These are phyloP conservation scores for Phytopythium litorale DNA, from an alignment of 352 stramenopile species.

Conservation along the genomic window DNA sequence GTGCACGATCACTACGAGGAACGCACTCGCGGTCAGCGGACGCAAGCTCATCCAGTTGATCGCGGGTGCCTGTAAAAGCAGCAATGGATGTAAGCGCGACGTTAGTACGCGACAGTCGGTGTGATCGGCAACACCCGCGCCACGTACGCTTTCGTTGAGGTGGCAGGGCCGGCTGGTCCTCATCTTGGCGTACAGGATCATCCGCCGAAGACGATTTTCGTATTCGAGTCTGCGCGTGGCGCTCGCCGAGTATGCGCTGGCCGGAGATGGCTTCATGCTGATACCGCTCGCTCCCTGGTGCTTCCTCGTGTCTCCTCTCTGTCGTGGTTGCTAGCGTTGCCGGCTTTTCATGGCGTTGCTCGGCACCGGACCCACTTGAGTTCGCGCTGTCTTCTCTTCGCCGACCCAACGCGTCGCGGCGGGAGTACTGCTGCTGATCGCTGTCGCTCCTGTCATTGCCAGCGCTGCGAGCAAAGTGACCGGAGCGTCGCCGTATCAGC, in stretches of 20 bases:
- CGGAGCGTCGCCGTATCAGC: slow-evolving; percentile 13
- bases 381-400: slow-evolving; percentile 7
- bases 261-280: slow-evolving; percentile 2
- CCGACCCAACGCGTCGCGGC: not conserved
- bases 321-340: not conserved
- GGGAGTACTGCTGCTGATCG: not conserved
- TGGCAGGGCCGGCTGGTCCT: slow-evolving; percentile 6
- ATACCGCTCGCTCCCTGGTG: not conserved
- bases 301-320: not conserved
- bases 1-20: not conserved
- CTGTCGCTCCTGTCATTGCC: slow-evolving; percentile 5
- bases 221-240: slow-evolving; percentile 37
- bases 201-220: slow-evolving; percentile 17
- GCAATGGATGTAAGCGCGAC: not conserved
- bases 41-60: not conserved
- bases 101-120: not conserved
- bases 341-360: slow-evolving; percentile 5
- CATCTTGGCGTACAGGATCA: slow-evolving; percentile 13
- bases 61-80: not conserved
- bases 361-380: not conserved
- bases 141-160: slow-evolving; percentile 22
- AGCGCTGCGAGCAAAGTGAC: not conserved
- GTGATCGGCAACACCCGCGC: not conserved
- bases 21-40: not conserved
- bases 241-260: slow-evolving; percentile 18